Evolutionary conservation across 768 basidiomycete species (phyloP).

Genomic region (Hemileccinum rubropunctum): DNA sequence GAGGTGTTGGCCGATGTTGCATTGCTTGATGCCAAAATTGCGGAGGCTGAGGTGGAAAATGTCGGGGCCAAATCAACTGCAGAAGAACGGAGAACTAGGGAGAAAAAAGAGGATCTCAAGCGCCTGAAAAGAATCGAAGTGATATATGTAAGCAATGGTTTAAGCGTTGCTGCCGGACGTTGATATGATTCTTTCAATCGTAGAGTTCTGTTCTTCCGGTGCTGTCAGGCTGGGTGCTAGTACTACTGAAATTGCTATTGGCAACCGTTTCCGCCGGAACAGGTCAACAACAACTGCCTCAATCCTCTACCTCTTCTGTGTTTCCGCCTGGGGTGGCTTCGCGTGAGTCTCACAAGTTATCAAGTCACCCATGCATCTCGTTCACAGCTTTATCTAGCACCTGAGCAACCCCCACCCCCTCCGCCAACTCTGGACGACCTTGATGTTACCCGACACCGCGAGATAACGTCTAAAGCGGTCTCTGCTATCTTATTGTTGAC

Average conservation of each 20-base stretch:
- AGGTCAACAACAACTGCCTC: slow-evolving; percentile 51
- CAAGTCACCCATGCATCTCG: neutral
- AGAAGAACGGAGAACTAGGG: slow-evolving; percentile 62
- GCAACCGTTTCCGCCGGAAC: slow-evolving; percentile 88
- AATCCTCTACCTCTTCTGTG: slow-evolving; percentile 63
- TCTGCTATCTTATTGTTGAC: slow-evolving; percentile 89
- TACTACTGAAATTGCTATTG: slow-evolving; percentile 86
- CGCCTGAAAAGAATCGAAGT: slow-evolving; percentile 87
- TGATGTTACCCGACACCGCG: slow-evolving; percentile 91
- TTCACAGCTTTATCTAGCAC: slow-evolving; percentile 36
- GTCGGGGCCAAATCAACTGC: slow-evolving; percentile 45
- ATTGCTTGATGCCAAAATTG: slow-evolving; percentile 67
- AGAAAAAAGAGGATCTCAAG: slow-evolving; percentile 77
- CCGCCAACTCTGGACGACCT: slow-evolving; percentile 86
- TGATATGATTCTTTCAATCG: slow-evolving; percentile 4
- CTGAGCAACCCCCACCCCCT: slow-evolving; percentile 59
- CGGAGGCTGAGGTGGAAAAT: slow-evolving; percentile 56
- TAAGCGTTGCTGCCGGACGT: neutral
- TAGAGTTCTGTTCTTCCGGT: slow-evolving; percentile 84
- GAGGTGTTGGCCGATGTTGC: slow-evolving; percentile 75
- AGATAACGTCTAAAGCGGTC: slow-evolving; percentile 96
- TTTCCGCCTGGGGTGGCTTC: slow-evolving; percentile 72
- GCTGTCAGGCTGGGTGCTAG: slow-evolving; percentile 87
- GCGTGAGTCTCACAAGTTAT: slow-evolving; percentile 40
- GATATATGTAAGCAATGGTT: slow-evolving; percentile 72